Evolutionary conservation across 108 stramenopile genomes (phyloP).

Genomic region (Cylindrotheca closterium): DNA sequence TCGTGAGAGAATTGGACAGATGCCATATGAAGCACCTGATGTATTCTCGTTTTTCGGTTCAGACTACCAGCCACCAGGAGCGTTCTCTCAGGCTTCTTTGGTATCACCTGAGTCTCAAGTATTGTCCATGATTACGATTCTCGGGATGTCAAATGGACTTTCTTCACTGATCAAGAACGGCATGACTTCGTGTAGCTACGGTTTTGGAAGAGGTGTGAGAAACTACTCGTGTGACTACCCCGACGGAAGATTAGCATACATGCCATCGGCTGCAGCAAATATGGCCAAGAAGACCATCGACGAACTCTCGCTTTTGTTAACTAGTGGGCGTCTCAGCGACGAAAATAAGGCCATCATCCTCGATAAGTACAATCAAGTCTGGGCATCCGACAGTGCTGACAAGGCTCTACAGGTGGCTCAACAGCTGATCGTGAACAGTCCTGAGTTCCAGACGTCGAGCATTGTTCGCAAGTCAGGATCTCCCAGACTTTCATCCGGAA

Average conservation of each 20-base stretch:
- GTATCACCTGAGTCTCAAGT: neutral
- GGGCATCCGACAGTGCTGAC: neutral
- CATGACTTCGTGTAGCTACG: neutral
- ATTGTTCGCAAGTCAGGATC: conserved; percentile 22
- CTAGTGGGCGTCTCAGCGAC: conserved; percentile 8
- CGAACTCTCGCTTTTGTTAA: conserved; percentile 43
- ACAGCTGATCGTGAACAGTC: conserved; percentile 39
- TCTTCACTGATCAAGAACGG: neutral
- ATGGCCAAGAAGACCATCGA: conserved; percentile 24
- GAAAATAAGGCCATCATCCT: conserved; percentile 7
- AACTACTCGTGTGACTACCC: neutral
- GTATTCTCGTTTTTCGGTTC: conserved; percentile 70
- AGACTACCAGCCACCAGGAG: conserved; percentile 39
- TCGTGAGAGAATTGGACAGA: conserved; percentile 43
- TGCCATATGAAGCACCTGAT: conserved; percentile 35
- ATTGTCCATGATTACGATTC: neutral
- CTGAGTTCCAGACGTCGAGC: conserved; percentile 56
- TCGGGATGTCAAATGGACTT: neutral
- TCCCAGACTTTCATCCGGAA: conserved; percentile 6
- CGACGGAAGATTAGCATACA: neutral
- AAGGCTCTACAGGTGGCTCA: conserved; percentile 7
- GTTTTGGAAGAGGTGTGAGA: neutral
- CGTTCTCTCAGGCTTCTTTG: too few relatives aligned
- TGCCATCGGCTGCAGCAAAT: neutral
- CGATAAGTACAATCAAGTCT: conserved; percentile 2